Evolutionary conservation across 805 yeast species (phyloP), one percentile per base, ranked within the genome.

Genomic region (Kockiozyma suomiensis): DNA sequence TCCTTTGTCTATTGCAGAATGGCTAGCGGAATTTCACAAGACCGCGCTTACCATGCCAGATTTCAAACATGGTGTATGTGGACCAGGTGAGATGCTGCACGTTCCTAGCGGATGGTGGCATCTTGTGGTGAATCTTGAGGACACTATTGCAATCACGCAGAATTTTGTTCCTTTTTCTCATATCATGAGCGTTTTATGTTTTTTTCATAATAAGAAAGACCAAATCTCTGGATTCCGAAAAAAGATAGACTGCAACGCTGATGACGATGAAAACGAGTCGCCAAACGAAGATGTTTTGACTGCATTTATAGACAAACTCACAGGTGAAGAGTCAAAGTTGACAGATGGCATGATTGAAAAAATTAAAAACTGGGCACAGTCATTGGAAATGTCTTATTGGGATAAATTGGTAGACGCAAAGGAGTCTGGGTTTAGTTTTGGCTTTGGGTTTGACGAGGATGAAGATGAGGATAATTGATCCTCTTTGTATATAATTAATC

Each of bases 61-160:
- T 23, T 86, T 89, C 66, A 70, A 78, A 21, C 83, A 91, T 21
- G 94, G 90, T 0, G 77, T 91, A 13, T 87, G 96, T 0, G 84
- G 83, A 65, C 87, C 90, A 0, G 93, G 92, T 4, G 96, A 92
- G 70, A 86, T 90, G 61, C 82, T 90, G 79, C 84, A 87, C 71
- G 97, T 91, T 6, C 97, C 97, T 2, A 81, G 91, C n/a, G 96
- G 96, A 0, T 91, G 97, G 97, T 91, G 97, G 97, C 97, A 91
- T 76, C 78, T 85, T 49, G 97, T 92, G 32, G 88, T 91, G n/a
- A 91, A 91, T 68, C 69, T 91, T 12, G 88, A 86, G 59, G 90
- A 71, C 43, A 78, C 85, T n/a, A 85, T 91, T 19, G 97, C 97
- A 0, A 74, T 91, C 68, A 91, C 97, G 0, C 96, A 90, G 65